These are phyloP conservation scores for Acarospora socialis DNA, from an alignment of 2,329 filamentous ascomycete genomes.

Conservation along the genomic window DNA sequence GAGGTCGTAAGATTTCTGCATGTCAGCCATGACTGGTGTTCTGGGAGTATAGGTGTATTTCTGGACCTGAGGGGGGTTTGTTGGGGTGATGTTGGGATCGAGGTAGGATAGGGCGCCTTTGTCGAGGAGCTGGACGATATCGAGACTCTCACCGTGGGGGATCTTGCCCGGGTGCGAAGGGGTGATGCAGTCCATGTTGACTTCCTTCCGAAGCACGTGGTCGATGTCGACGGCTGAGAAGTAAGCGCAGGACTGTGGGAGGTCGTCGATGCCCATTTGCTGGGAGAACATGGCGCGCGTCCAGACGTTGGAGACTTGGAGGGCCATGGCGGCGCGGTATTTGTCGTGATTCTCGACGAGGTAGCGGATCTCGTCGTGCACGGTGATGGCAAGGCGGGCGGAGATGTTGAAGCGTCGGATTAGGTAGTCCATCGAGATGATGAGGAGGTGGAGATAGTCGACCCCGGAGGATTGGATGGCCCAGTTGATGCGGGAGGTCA, in stretches of 20 bases:
- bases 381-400: constrained; percentile 78
- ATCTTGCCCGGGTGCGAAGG: constrained; percentile 71
- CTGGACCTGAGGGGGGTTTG: constrained; percentile 44
- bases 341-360: constrained; percentile 73
- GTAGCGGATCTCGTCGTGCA: constrained; percentile 96
- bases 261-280: constrained; percentile 88
- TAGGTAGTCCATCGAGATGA: constrained; percentile 89
- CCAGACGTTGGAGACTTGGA: constrained; percentile 92
- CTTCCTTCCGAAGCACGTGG: constrained; percentile 89
- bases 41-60: constrained; percentile 55
- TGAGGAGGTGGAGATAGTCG: constrained; percentile 88
- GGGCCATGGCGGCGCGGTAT: constrained; percentile 78
- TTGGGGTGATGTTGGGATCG: constrained; percentile 48
- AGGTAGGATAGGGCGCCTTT: constrained; percentile 57
- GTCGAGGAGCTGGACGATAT: constrained; percentile 62
- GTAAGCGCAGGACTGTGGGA: constrained; percentile 87
- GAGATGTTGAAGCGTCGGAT: constrained; percentile 70
- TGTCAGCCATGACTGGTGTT: constrained; percentile 61
- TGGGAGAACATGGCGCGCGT: constrained; percentile 95
- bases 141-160: constrained; percentile 69
- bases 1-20: constrained; percentile 41
- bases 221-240: constrained; percentile 95
- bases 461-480: constrained; percentile 95
- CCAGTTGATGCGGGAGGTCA: constrained; percentile 97
- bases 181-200: constrained; percentile 93